Conservation (phyloP, 345 rosid genomes). For the Trapa bicornis region DNA sequence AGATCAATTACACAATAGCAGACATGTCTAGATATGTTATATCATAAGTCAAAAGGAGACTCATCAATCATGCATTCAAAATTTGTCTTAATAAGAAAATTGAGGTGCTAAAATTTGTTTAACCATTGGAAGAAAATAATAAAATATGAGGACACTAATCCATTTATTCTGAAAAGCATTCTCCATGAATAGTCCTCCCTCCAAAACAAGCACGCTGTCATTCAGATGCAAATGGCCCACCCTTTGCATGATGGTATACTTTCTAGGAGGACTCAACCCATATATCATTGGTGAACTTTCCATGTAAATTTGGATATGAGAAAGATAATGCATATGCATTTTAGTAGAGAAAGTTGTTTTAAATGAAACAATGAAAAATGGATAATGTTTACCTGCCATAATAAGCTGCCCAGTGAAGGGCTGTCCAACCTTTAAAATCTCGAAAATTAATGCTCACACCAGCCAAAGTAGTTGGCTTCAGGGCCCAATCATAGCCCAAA, state of each 20-base stretch:
- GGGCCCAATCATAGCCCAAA: constrained; percentile 93
- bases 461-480: constrained; percentile 59
- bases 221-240: not conserved
- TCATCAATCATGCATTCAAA: not conserved
- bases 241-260: not conserved
- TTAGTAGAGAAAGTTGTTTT: not conserved
- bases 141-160: not conserved
- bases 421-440: constrained; percentile 93
- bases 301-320: not conserved
- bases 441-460: constrained; percentile 90
- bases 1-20: not conserved
- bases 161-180: not conserved
- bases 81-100: not conserved
- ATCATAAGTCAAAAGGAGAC: not conserved
- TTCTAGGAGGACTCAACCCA: not conserved
- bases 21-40: not conserved
- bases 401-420: constrained; percentile 98
- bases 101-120: not conserved
- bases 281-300: not conserved
- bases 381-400: constrained; percentile 59
- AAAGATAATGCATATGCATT: not conserved
- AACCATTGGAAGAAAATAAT: not conserved
- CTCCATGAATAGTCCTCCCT: not conserved
- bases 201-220: not conserved
- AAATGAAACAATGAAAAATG: not conserved